Evolutionary conservation across 225 moss, liverwort and hornwort genomes (phyloP).

Genomic region (Pleurozium schreberi): DNA sequence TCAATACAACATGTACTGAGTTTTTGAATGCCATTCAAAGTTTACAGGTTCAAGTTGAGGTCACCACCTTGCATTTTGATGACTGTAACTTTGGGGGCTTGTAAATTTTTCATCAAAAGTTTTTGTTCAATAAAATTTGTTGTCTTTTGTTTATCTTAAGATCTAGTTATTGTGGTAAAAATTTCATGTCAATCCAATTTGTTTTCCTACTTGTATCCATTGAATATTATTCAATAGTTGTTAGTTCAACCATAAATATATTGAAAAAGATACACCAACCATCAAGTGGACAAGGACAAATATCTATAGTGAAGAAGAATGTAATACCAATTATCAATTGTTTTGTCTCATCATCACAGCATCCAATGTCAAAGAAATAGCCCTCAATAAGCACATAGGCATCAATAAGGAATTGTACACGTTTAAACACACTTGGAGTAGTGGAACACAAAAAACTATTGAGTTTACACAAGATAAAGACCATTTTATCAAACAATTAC

Average conservation of each 20-base stretch:
- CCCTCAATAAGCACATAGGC: background rate
- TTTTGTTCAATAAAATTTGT: too few species aligned
- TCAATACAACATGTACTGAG: too few species aligned
- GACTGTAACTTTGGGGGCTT: too few species aligned
- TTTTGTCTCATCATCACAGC: fast-evolving
- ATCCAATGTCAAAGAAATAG: background rate
- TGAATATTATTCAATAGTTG: background rate
- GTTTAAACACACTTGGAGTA: background rate
- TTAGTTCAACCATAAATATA: background rate
- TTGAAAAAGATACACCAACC: background rate
- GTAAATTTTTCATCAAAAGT: too few species aligned
- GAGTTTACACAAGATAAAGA: background rate
- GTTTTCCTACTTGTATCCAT: too few species aligned
- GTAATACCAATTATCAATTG: background rate
- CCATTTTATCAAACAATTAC: background rate
- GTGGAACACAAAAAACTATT: background rate
- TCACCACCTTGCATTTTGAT: too few species aligned
- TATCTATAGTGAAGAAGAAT: background rate
- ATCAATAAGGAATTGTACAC: background rate
- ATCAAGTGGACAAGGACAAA: background rate
- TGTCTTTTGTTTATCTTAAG: too few species aligned
- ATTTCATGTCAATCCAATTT: too few species aligned
- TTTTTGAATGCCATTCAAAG: too few species aligned
- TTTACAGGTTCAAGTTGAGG: too few species aligned
- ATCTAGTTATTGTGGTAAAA: too few species aligned